Evolutionary conservation across 345 rosid genomes (phyloP), one percentile per base, ranked within the genome.

Genomic region (Sonneratia alba): DNA sequence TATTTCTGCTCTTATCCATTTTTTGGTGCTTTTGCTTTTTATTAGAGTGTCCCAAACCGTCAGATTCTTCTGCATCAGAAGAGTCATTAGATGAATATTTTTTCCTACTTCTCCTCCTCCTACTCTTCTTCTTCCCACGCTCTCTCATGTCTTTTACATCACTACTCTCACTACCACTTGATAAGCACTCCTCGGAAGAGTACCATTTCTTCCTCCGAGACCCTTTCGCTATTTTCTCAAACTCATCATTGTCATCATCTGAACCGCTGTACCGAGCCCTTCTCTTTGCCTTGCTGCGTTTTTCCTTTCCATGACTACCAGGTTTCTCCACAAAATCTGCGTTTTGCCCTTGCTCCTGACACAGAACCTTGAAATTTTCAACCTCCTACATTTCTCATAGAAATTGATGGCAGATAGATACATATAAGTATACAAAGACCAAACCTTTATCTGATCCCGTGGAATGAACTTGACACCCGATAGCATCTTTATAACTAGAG

Each of bases 381-480:
- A 53, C 24, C 59, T 53, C 45, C 45, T 42, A 9, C 45, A 5
- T 42, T 42, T 42, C 45, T 42, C 45, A 42, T 42, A 18, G 59
- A 12, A 6, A 18, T 6, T 53, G 24, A 18, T 15, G 2, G 3
- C 55, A 43, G 32, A 4, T 66, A 53, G 43, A 53, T 1, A 62
- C 8, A 47, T 1, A 61, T 11, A 36, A 1, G 2, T 9, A 14
- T 16, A 43, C 21, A 24, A 7, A 70, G 68, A 48, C 14, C 36
- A 75, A 73, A 78, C 71, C 71, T 80, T 76, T 68, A 88, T 85
- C 76, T 86, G 76, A 72, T 88, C 89, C 13, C 92, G 92, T 34
- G 98, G 90, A 63, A 92, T 82, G 71, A 92, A 80, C 78, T 86
- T 92, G 67, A 90, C 77, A 15, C 95, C 95, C 16, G 91, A 74